Evolutionary conservation across 2,329 filamentous ascomycete species (phyloP), one percentile per base, ranked within the genome.

Genomic region (Colletotrichum sp.): DNA sequence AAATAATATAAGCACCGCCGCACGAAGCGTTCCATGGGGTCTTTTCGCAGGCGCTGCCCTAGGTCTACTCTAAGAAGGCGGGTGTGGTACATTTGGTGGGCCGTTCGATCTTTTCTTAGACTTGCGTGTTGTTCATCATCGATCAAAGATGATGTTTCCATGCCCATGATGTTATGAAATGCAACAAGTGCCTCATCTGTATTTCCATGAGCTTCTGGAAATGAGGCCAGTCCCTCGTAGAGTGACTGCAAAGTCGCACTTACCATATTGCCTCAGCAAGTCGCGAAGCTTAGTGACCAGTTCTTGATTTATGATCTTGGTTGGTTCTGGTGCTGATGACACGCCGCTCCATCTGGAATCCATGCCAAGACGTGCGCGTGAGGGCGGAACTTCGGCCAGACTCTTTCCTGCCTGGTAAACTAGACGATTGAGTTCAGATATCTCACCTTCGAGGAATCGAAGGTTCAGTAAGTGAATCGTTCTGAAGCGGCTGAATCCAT

Each of bases 141-240:
- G n/a, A 52, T 52, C 44, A 52, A 21, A 12, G n/a, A 52, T 3
- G 44, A 52, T 21, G 44, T 52, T 52, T 52, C n/a, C 44, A 52
- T 52, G 0, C 44, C 44, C 44, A 52, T 52, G 44, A 52, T 52
- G 10, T 52, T 21, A 1, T 52, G 44, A 8, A 52, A 52, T 52
- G 44, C 44, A n/a, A 52, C 10, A 21, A 52, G n/a, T 52, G 44
- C 44, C 44, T 52, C 44, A 21, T 52, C n/a, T 52, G n/a, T 52
- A 21, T 21, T 52, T 12, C 6, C 12, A 52, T 52, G 44, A 52
- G 44, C n/a, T 7, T 13, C 10, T 21, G n/a, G n/a, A n/a, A 13
- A n/a, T 2, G 44, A 21, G 10, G n/a, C 9, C 39, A 44, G 39
- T 12, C 0, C 3, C 5, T 1, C 3, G 2, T 49, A 49, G 5